phyloP scores from a whole-genome alignment of 108 stramenopile genomes.

The Cylindrotheca fusiformis region DNA sequence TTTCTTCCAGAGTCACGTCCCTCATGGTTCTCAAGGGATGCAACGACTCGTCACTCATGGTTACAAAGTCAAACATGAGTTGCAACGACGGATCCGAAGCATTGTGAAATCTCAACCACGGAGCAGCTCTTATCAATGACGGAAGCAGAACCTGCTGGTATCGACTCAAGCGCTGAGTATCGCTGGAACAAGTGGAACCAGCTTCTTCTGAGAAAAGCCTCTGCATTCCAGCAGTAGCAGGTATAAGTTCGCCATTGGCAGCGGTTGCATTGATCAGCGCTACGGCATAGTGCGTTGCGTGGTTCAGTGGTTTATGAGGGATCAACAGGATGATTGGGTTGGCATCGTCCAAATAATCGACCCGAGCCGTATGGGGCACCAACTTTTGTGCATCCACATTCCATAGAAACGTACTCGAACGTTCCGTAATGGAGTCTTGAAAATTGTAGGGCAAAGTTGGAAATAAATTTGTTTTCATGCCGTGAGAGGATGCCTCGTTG shows the following conservation, averaged over 20 bases:
- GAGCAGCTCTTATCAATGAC: slow-evolving; percentile 23
- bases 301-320: slow-evolving; percentile 33
- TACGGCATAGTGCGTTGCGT: slow-evolving; percentile 42
- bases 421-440: slow-evolving; percentile 27
- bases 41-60: slow-evolving; percentile 38
- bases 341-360: slow-evolving; percentile 34
- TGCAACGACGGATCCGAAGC: slow-evolving; percentile 26
- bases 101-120: slow-evolving; percentile 8
- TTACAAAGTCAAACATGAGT: slow-evolving; percentile 61
- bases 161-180: background rate
- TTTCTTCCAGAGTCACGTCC: slow-evolving; percentile 31
- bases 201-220: slow-evolving; percentile 23
- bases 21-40: slow-evolving; percentile 36
- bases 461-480: slow-evolving; percentile 7
- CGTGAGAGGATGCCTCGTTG: background rate
- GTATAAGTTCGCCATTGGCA: slow-evolving; percentile 27
- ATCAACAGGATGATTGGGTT: slow-evolving; percentile 35
- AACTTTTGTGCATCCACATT: slow-evolving; percentile 31
- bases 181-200: background rate
- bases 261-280: slow-evolving; percentile 32
- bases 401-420: slow-evolving; percentile 39
- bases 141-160: slow-evolving; percentile 24
- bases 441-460: slow-evolving; percentile 9
- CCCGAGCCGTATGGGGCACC: slow-evolving; percentile 46
- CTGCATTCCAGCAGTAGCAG: slow-evolving; percentile 26